Conservation (phyloP, 257 asterid genomes). For the Misopates orontium region DNA sequence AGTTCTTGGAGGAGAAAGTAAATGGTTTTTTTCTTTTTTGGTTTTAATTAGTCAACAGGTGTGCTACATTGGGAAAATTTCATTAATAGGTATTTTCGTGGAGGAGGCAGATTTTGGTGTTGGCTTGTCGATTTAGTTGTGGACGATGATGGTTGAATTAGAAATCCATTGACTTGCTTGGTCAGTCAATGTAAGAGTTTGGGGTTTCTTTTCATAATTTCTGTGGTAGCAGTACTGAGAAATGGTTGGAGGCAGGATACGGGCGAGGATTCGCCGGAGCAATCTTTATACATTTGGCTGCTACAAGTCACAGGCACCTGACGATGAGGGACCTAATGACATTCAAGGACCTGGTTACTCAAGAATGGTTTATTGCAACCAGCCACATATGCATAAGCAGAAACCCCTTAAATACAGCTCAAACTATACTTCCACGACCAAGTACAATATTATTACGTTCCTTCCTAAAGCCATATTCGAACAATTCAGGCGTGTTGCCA, state of each 20-base stretch:
- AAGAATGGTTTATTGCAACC: constrained; percentile 76
- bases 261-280: constrained; percentile 82
- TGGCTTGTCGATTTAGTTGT: constrained; percentile 26
- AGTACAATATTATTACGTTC: constrained; percentile 81
- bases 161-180: constrained; percentile 40
- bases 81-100: constrained; percentile 17
- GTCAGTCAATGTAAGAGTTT: constrained; percentile 40
- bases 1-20: neutral
- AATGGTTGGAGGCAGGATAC: constrained; percentile 73
- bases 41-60: constrained; percentile 35
- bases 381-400: constrained; percentile 63
- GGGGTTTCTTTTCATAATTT: constrained; percentile 32
- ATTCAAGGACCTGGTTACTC: constrained; percentile 82
- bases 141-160: constrained; percentile 29
- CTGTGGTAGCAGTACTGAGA: constrained; percentile 19
- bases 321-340: constrained; percentile 47
- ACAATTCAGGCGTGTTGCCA: constrained; percentile 96
- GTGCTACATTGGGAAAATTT: constrained; percentile 36
- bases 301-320: constrained; percentile 46
- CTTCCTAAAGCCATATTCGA: constrained; percentile 90
- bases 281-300: constrained; percentile 80
- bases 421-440: constrained; percentile 87
- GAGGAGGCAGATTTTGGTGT: constrained; percentile 25
- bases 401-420: constrained; percentile 70
- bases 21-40: neutral